A percentile compares a stretch with the other conserved stretches of the same genome.
These are phyloP conservation scores for Cercospora sp. DNA, from an alignment of 2,329 filamentous ascomycete species.

Conservation along the genomic window DNA sequence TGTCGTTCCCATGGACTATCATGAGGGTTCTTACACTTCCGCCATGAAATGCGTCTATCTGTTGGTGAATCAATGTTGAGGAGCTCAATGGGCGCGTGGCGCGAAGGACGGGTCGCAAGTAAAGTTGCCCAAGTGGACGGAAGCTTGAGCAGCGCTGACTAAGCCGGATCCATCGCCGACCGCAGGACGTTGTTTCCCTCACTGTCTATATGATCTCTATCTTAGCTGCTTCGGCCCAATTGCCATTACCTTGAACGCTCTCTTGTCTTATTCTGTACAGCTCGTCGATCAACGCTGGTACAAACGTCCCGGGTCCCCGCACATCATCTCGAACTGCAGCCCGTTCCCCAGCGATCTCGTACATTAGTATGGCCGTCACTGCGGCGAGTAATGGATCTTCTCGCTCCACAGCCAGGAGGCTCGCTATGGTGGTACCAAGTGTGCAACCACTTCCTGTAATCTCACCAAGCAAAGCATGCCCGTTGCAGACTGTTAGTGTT, in stretches of 20 bases:
- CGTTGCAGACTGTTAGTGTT: constrained; percentile 71
- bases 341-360: constrained; percentile 74
- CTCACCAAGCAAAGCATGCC: constrained; percentile 67
- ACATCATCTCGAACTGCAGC: constrained; percentile 62
- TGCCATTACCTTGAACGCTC: constrained; percentile 50
- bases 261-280: constrained; percentile 53
- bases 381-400: constrained; percentile 70
- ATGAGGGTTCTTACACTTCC: neutral
- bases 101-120: neutral
- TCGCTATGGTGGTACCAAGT: constrained; percentile 77
- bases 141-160: neutral
- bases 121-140: neutral
- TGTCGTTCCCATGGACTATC: neutral
- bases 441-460: constrained; percentile 80
- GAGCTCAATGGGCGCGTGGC: neutral
- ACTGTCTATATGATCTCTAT: constrained; percentile 43
- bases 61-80: neutral
- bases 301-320: constrained; percentile 79
- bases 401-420: constrained; percentile 65
- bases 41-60: neutral
- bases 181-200: neutral
- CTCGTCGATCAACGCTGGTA: constrained; percentile 80
- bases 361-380: constrained; percentile 72
- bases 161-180: neutral
- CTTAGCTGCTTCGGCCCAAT: constrained; percentile 57